These are phyloP conservation scores for Davidsoniella virescens DNA, from an alignment of 2,329 filamentous ascomycete species.

Conservation along the genomic window DNA sequence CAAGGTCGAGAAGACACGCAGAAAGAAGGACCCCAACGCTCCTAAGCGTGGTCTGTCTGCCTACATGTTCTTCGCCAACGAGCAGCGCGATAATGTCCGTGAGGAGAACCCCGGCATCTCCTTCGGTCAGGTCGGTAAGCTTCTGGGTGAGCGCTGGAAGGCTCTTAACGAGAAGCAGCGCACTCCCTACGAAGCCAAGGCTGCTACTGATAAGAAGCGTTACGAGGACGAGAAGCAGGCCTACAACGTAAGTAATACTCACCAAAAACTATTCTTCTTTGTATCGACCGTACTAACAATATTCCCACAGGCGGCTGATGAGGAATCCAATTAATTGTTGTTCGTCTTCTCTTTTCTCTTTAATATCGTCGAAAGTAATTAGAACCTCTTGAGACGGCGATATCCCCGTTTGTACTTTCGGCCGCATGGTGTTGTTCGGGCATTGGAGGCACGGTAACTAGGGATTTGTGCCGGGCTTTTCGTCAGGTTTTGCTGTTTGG, in stretches of 20 bases:
- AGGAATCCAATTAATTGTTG: slow-evolving; percentile 16
- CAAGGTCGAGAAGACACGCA: slow-evolving; percentile 39
- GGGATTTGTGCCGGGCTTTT: slow-evolving; percentile 5
- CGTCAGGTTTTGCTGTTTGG: slow-evolving; percentile 4
- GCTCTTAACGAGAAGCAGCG: slow-evolving; percentile 85
- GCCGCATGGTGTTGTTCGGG: slow-evolving; percentile 5
- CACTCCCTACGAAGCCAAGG: slow-evolving; percentile 89
- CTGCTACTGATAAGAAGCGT: slow-evolving; percentile 92
- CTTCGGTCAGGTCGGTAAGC: slow-evolving; percentile 96
- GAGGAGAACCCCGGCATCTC: slow-evolving; percentile 96
- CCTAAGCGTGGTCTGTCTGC: slow-evolving; percentile 98
- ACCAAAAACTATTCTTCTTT: not conserved
- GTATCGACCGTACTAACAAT: slow-evolving; percentile 5
- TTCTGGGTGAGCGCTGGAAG: slow-evolving; percentile 98
- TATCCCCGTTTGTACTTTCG: slow-evolving; percentile 7
- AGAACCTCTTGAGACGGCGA: slow-evolving; percentile 8
- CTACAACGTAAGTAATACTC: slow-evolving; percentile 56
- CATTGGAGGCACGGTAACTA: slow-evolving; percentile 3
- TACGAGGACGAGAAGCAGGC: slow-evolving; percentile 96
- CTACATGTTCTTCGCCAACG: slow-evolving; percentile 99
- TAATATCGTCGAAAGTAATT: slow-evolving; percentile 5
- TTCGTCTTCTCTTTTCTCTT: not conserved
- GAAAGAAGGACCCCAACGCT: slow-evolving; percentile 76
- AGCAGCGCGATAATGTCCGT: slow-evolving; percentile 94
- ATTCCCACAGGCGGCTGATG: slow-evolving; percentile 15